Conservation (phyloP, 148 eudicot species). For the Rhododendron henanense region DNA sequence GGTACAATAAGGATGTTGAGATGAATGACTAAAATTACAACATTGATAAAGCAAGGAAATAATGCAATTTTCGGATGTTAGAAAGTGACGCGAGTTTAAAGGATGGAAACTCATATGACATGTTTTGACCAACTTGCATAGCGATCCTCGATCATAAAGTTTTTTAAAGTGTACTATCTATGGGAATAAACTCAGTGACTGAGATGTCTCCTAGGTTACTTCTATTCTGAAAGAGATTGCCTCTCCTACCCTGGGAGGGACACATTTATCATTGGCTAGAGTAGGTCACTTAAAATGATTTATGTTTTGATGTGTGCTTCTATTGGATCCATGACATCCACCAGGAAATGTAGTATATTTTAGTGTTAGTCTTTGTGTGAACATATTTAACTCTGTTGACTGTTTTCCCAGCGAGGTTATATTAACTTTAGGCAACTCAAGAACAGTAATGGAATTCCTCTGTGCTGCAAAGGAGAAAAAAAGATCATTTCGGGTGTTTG, state of each 20-base stretch:
- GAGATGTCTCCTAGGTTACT: not conserved
- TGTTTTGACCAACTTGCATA: not conserved
- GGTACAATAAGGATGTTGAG: not conserved
- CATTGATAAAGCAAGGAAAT: not conserved
- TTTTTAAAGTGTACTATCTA: not conserved
- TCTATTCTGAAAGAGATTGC: not conserved
- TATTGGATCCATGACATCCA: not conserved
- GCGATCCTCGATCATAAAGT: not conserved
- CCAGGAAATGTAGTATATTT: not conserved
- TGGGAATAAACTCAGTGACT: not conserved
- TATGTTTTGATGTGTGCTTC: not conserved
- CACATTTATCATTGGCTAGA: not conserved
- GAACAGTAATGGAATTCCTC: constrained; percentile 90
- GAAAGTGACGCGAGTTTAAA: not conserved
- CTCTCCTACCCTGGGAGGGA: not conserved
- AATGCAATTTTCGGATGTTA: not conserved
- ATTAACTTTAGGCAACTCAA: constrained; percentile 89
- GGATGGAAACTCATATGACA: not conserved
- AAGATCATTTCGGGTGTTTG: constrained; percentile 89
- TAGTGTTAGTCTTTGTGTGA: not conserved
- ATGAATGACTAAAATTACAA: not conserved
- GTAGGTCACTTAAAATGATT: not conserved
- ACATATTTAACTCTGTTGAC: not conserved
- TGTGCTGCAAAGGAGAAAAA: constrained; percentile 98
- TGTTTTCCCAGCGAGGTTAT: constrained; percentile 82